These are phyloP conservation scores for Ophiostoma piceae DNA, from an alignment of 2,329 filamentous ascomycete species.

Conservation along the genomic window DNA sequence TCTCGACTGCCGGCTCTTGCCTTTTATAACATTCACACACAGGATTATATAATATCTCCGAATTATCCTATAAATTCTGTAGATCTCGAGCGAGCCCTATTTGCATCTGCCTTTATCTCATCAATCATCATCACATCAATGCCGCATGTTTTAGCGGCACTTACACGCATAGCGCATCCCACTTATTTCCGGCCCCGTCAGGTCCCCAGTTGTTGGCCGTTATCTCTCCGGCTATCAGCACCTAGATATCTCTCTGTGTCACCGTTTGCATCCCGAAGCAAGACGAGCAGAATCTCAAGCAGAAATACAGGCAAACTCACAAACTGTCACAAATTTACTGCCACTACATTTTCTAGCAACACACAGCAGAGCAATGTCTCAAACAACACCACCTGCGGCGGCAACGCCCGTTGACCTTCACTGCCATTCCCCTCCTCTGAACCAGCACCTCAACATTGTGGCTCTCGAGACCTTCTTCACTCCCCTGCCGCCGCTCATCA, in stretches of 20 bases:
- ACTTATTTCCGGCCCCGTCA: conserved; percentile 5
- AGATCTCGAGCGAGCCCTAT: neutral
- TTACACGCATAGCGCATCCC: neutral
- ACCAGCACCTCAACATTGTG: conserved; percentile 33
- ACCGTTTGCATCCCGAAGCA: neutral
- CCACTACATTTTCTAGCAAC: neutral
- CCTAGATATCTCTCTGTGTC: neutral
- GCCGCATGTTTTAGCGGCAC: neutral
- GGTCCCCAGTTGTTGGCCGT: neutral
- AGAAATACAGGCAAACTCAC: neutral
- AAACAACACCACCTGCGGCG: neutral
- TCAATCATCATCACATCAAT: neutral
- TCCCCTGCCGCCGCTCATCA: conserved; percentile 31
- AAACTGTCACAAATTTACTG: neutral
- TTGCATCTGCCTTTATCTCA: neutral
- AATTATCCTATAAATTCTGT: neutral
- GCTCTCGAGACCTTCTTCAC: conserved; percentile 35
- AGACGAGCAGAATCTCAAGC: neutral
- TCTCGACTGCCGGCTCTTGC: neutral
- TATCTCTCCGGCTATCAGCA: conserved; percentile 4
- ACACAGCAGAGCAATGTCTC: neutral
- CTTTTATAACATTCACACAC: neutral
- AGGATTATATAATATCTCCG: neutral
- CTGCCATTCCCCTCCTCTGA: conserved; percentile 21
- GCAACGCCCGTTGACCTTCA: neutral